Evolutionary conservation across 306 rosid species (phyloP).

Genomic region (Sphenostylis stenocarpa): DNA sequence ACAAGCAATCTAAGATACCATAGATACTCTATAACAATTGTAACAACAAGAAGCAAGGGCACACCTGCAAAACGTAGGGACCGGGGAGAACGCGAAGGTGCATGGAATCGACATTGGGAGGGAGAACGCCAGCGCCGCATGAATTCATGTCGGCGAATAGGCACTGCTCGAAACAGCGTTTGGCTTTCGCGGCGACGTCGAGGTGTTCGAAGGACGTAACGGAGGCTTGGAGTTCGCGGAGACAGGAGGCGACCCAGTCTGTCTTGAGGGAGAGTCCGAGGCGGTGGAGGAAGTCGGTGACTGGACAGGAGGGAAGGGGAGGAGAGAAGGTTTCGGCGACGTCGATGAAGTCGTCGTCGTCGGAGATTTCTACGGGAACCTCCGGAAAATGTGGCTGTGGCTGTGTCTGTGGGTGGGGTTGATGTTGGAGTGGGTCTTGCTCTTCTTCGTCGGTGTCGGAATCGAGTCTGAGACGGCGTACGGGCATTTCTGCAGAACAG

Average conservation of each 20-base stretch:
- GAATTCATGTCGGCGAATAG: conserved; percentile 67
- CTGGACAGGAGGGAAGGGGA: conserved; percentile 51
- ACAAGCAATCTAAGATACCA: too few relatives aligned
- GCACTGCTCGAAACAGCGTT: conserved; percentile 75
- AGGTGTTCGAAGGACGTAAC: conserved; percentile 46
- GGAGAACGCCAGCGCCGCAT: conserved; percentile 68
- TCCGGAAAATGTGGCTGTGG: conserved; percentile 28
- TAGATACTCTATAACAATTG: too few relatives aligned
- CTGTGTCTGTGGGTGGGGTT: background rate
- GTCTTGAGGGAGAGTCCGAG: conserved; percentile 59
- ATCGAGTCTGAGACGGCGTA: conserved; percentile 67
- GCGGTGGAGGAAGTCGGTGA: conserved; percentile 52
- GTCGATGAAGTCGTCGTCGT: conserved; percentile 65
- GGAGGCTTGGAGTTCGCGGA: conserved; percentile 46
- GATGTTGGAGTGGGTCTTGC: background rate
- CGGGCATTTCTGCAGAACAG: conserved; percentile 37
- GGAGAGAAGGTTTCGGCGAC: conserved; percentile 58
- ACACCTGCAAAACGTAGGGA: conserved; percentile 82
- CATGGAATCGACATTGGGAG: conserved; percentile 65
- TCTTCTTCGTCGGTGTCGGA: conserved; percentile 56
- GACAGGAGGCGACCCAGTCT: conserved; percentile 63
- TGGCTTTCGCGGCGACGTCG: conserved; percentile 55
- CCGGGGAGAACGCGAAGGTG: conserved; percentile 77
- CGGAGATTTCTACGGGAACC: conserved; percentile 58
- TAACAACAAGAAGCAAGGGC: background rate